These are phyloP conservation scores for Magnolia sinica DNA, from an alignment of 164 flowering plant genomes.

Conservation along the genomic window DNA sequence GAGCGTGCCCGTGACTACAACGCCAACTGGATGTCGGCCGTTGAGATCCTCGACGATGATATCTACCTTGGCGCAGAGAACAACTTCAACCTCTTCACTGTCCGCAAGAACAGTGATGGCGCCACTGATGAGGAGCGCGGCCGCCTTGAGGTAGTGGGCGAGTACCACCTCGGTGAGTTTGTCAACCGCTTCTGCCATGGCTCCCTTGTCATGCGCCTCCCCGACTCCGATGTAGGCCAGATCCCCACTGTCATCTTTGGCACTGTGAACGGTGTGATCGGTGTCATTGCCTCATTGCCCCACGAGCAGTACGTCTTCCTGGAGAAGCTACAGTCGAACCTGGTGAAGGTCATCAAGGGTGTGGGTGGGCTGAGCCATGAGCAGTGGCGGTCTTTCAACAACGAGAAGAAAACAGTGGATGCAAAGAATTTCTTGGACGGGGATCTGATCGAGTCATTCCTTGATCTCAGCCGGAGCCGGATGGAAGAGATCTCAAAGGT, in stretches of 20 bases:
- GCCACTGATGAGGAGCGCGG: slow-evolving; percentile 95
- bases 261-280: slow-evolving; percentile 85
- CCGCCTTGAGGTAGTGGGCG: slow-evolving; percentile 89
- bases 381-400: slow-evolving; percentile 92
- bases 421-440: slow-evolving; percentile 89
- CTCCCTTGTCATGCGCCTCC: slow-evolving; percentile 91
- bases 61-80: slow-evolving; percentile 92
- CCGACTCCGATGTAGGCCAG: slow-evolving; percentile 92
- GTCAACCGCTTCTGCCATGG: slow-evolving; percentile 88
- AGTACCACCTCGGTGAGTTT: slow-evolving; percentile 94
- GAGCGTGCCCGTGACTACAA: slow-evolving; percentile 95
- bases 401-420: slow-evolving; percentile 80
- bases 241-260: slow-evolving; percentile 91
- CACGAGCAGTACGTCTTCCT: slow-evolving; percentile 74
- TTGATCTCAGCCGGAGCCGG: slow-evolving; percentile 75
- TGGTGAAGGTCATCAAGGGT: slow-evolving; percentile 88
- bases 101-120: slow-evolving; percentile 90
- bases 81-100: slow-evolving; percentile 79
- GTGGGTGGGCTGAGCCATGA: slow-evolving; percentile 96
- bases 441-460: slow-evolving; percentile 88
- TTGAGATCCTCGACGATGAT: slow-evolving; percentile 94
- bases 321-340: slow-evolving; percentile 75
- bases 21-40: slow-evolving; percentile 98
- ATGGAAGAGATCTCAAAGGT: slow-evolving; percentile 84
- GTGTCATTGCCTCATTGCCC: slow-evolving; percentile 87